Percentiles rank a stretch among this genome's conserved stretches.
Conservation (phyloP, 805 yeast species). For the Teunomyces pallodes region DNA sequence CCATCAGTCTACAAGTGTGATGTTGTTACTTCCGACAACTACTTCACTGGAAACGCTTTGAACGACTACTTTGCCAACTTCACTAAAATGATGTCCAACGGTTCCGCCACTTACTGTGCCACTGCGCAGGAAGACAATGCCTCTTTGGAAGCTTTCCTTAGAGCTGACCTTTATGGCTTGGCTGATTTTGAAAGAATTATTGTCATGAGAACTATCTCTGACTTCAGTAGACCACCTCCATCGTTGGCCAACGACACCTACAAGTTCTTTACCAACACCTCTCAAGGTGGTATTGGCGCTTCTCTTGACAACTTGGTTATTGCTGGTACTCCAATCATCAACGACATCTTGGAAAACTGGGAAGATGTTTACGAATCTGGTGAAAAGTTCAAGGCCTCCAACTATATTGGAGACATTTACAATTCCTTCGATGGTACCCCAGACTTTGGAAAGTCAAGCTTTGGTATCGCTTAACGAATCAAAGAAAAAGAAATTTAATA, state of each 20-base stretch:
- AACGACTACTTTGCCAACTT: conserved; percentile 49
- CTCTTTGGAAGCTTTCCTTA: conserved; percentile 54
- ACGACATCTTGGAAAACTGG: conserved; percentile 54
- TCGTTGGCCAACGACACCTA: conserved; percentile 42
- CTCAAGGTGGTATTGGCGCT: conserved; percentile 51
- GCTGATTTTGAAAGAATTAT: conserved; percentile 58
- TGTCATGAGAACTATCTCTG: conserved; percentile 60
- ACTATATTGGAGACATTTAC: conserved; percentile 61
- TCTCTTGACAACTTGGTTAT: conserved; percentile 50
- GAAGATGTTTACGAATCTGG: conserved; percentile 30
- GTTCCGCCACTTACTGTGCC: conserved; percentile 56
- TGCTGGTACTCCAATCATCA: conserved; percentile 54
- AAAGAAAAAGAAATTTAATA: not conserved
- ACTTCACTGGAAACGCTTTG: conserved; percentile 54
- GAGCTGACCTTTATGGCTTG: conserved; percentile 53
- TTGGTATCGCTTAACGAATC: conserved; percentile 19
- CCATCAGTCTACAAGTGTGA: conserved; percentile 56
- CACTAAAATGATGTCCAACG: conserved; percentile 52
- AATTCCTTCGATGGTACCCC: conserved; percentile 51
- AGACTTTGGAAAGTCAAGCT: conserved; percentile 33
- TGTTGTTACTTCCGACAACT: conserved; percentile 57
- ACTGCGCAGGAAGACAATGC: conserved; percentile 72
- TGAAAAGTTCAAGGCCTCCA: conserved; percentile 39
- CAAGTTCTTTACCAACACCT: conserved; percentile 47
- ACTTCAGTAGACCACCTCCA: conserved; percentile 55